Conservation (phyloP, 345 rosid genomes). For the Fremontodendron californicum region DNA sequence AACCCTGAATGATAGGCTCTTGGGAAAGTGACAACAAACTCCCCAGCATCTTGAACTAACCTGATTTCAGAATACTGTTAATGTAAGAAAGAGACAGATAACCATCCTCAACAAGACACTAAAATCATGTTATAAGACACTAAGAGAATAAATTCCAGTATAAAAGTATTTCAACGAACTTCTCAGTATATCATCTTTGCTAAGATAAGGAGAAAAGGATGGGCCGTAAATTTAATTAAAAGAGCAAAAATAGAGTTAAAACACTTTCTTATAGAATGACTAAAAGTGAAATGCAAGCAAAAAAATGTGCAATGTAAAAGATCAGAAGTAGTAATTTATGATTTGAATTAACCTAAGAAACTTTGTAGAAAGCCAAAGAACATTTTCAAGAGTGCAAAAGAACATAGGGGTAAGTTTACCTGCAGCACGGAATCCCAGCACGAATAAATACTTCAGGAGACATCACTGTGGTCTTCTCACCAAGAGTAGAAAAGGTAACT, state of each 20-base stretch:
- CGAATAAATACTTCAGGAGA: slow-evolving; percentile 90
- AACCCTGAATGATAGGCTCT: slow-evolving; percentile 99
- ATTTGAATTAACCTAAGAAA: slow-evolving; percentile 8
- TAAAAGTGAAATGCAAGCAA: slow-evolving; percentile 1
- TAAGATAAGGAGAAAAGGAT: background rate
- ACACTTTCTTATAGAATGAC: background rate
- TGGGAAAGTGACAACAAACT: slow-evolving; percentile 94
- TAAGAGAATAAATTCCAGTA: background rate
- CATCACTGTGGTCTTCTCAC: slow-evolving; percentile 97
- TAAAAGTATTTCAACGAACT: background rate
- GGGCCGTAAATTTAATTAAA: background rate
- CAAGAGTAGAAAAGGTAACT: slow-evolving; percentile 87
- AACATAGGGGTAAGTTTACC: slow-evolving; percentile 37
- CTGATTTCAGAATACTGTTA: slow-evolving; percentile 33
- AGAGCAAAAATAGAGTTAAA: background rate
- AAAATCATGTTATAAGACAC: too few species aligned
- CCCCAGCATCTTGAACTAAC: slow-evolving; percentile 92
- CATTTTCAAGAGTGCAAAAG: background rate
- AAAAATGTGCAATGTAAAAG: background rate
- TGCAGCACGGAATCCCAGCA: slow-evolving; percentile 98
- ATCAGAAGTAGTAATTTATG: background rate
- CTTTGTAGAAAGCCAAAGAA: background rate
- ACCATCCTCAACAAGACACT: background rate
- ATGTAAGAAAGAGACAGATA: slow-evolving; percentile 12
- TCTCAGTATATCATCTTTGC: background rate